Percentiles rank a stretch among this genome's conserved stretches.
phyloP scores from a whole-genome alignment of 768 basidiomycete species.

The Boletus insuetus region DNA sequence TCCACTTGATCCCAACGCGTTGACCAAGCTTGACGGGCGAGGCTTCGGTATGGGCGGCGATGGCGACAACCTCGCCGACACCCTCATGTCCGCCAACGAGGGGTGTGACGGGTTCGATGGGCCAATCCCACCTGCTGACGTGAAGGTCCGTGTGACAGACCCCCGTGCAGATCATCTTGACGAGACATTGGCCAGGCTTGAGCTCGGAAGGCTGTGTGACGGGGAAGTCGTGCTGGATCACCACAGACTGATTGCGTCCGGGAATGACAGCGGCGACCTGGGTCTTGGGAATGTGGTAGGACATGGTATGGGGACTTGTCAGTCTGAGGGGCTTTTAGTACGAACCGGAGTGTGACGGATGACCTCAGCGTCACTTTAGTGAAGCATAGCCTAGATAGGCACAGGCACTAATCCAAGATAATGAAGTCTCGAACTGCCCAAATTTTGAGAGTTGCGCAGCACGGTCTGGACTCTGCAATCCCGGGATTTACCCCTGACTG shows the following conservation, averaged over 20 bases:
- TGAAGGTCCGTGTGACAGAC: slow-evolving; percentile 90
- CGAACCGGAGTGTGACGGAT: no score
- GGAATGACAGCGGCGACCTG: slow-evolving; percentile 43
- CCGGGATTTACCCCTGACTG: no score
- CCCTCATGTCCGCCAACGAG: slow-evolving; percentile 86
- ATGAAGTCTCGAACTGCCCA: no score
- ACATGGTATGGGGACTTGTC: background rate
- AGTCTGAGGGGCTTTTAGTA: no score
- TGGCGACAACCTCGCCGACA: slow-evolving; percentile 77
- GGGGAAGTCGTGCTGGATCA: slow-evolving; percentile 45
- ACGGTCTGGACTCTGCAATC: no score
- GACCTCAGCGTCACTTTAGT: no score
- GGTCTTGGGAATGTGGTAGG: slow-evolving; percentile 36
- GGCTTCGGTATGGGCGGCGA: slow-evolving; percentile 58
- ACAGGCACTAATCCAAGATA: no score
- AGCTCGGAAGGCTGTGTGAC: slow-evolving; percentile 56
- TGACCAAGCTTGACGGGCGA: slow-evolving; percentile 73
- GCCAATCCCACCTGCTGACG: slow-evolving; percentile 78
- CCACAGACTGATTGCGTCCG: slow-evolving; percentile 27
- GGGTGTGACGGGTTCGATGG: slow-evolving; percentile 57
- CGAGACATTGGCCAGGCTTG: slow-evolving; percentile 66
- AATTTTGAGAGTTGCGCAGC: no score
- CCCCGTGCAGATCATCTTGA: slow-evolving; percentile 74
- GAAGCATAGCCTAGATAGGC: no score
- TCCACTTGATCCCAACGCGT: slow-evolving; percentile 82